Conservation (phyloP, 495 filamentous ascomycete genomes). For the Penicillium soppii region DNA sequence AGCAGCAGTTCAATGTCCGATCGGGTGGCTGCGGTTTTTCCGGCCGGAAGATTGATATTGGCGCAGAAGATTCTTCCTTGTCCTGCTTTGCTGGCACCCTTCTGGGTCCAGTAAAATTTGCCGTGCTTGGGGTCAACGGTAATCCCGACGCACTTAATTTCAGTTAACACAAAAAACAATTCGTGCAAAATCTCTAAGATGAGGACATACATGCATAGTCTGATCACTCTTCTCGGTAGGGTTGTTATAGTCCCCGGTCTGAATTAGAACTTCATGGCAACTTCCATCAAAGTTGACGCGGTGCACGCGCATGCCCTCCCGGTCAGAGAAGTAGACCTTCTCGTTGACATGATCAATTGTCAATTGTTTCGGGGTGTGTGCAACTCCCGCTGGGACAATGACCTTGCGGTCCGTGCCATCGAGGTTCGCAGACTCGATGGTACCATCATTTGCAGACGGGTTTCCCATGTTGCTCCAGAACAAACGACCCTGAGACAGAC, state of each 20-base stretch:
- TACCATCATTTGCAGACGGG: constrained; percentile 39
- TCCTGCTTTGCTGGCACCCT: constrained; percentile 47
- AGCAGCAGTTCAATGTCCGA: constrained; percentile 42
- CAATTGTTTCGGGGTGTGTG: constrained; percentile 56
- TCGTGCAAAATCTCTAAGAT: too few species aligned
- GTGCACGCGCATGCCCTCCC: constrained; percentile 51
- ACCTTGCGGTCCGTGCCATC: constrained; percentile 40
- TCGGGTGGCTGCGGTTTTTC: constrained; percentile 26
- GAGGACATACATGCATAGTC: too few species aligned
- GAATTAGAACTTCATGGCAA: constrained; percentile 40
- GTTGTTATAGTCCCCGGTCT: constrained; percentile 18
- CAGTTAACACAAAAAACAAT: constrained; percentile 28
- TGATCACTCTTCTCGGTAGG: too few species aligned
- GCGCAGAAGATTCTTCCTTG: constrained; percentile 50
- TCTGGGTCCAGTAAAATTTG: constrained; percentile 59
- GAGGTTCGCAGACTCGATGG: constrained; percentile 41
- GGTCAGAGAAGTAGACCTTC: constrained; percentile 54
- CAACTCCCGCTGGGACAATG: constrained; percentile 33
- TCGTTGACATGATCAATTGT: constrained; percentile 28
- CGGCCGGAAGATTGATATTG: constrained; percentile 32
- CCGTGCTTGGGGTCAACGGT: constrained; percentile 33
- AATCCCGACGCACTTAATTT: constrained; percentile 55
- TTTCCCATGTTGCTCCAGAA: constrained; percentile 54
- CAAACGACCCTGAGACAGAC: too few species aligned
- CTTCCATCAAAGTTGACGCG: constrained; percentile 47